Base-by-base conservation (phyloP, 2,329 filamentous ascomycete species). In the Penicillium thymicola region DNA sequence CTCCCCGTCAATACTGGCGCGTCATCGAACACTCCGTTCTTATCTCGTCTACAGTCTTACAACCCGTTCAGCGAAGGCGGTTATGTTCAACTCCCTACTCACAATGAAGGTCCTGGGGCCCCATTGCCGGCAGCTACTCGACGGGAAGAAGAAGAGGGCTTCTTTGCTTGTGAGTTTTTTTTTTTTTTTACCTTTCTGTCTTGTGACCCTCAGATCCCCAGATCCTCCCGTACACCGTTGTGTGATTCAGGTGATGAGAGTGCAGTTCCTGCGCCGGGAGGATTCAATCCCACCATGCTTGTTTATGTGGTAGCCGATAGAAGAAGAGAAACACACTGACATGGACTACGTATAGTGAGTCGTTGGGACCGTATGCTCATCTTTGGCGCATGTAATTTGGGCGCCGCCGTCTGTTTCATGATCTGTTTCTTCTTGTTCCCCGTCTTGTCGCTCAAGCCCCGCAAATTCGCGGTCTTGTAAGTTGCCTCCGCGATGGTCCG, bases 401-500 rank as follows among this genome's bases (percentile, higher is more conserved):
- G 89, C 59, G 92, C 94, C 62, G 81, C 91, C 63, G 90, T 89
- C 65, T 93, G 95, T 80, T 97, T 99, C 80, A 85, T 95, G 73
- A 86, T 96, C 68, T 76, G 90, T 81, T 96, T 97, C 79, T 88
- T 88, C 66, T 81, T 97, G 55, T 93, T 96, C 78, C 92, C 92
- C 53, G 82, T 92, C 59, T 82, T 97, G 65, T 83, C 89, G 64
- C 76, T 91, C 63, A 87, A 84, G 72, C 92, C 93, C 65, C 86
- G 89, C 76, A 99, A 97, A 81, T 97, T 99, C 81, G 92, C 93
- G 54, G 92, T 96, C 64, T 76, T 97, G 94, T 97, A 86, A 89
- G 93, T 93, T 56, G 18, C 55, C 54, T 55, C 40, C 37, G 23
- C 47, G 40, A 51, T 55, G 51, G 56, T 18, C 57, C 47, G 36